These are phyloP conservation scores for Leucocoprinus leucothites DNA, from an alignment of 768 basidiomycete genomes.

Conservation along the genomic window DNA sequence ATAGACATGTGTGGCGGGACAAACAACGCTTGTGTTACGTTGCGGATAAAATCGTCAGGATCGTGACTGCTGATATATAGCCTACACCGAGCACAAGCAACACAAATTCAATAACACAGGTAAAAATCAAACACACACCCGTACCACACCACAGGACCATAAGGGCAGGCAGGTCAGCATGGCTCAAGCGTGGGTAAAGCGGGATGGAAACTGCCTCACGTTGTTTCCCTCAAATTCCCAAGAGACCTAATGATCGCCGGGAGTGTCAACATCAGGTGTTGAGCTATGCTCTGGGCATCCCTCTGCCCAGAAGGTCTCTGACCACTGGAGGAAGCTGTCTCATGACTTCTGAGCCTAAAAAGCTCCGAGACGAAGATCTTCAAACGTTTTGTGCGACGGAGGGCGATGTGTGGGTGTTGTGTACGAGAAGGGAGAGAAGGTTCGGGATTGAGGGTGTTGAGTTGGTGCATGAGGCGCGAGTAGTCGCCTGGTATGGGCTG, in stretches of 20 bases:
- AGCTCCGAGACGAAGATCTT: constrained; percentile 7
- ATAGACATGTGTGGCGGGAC: neutral
- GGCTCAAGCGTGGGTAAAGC: neutral
- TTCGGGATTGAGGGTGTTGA: constrained; percentile 3
- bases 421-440: no score
- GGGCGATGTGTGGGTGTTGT: neutral
- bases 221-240: neutral
- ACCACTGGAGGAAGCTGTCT: neutral
- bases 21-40: constrained; percentile 2
- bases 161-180: no score
- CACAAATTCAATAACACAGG: no score
- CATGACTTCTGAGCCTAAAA: neutral
- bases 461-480: neutral
- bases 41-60: neutral
- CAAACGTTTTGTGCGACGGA: neutral
- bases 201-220: neutral
- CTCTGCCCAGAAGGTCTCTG: neutral
- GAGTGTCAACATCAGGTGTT: neutral
- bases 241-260: constrained; percentile 5
- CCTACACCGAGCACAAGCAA: neutral
- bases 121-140: no score
- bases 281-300: neutral
- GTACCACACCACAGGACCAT: no score
- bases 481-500: neutral
- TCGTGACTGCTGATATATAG: constrained; percentile 2